Conservation (phyloP, 208 protist genomes). For the Crithidia mellificae region DNA sequence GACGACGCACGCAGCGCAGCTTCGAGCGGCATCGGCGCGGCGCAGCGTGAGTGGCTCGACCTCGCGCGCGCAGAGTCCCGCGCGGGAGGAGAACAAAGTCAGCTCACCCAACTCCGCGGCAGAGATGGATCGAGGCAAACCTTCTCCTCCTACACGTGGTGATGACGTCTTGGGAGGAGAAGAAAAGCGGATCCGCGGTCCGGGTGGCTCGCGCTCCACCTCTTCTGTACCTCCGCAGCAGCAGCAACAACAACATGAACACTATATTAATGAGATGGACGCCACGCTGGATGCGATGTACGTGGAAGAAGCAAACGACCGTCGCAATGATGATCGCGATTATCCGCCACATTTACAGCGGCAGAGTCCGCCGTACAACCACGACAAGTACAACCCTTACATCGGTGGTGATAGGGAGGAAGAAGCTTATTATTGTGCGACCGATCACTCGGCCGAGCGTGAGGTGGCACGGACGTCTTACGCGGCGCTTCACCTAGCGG, state of each 20-base stretch:
- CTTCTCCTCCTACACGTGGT: too few species aligned
- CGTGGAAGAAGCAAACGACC: slow-evolving; percentile 2
- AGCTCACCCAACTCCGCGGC: too few species aligned
- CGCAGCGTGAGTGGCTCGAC: slow-evolving; percentile 1
- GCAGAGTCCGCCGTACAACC: too few species aligned
- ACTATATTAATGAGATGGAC: slow-evolving; percentile 8
- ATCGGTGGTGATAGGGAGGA: background rate
- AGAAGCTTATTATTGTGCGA: background rate
- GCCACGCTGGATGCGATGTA: slow-evolving; percentile 40
- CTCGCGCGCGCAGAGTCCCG: slow-evolving; percentile 5
- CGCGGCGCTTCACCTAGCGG: slow-evolving; percentile 18
- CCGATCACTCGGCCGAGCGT: background rate
- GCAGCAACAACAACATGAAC: background rate
- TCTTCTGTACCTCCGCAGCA: background rate
- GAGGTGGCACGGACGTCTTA: slow-evolving; percentile 12
- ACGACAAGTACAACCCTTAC: background rate
- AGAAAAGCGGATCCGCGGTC: too few species aligned
- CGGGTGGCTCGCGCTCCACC: background rate
- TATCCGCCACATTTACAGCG: too few species aligned
- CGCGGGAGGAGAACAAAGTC: slow-evolving; percentile 1
- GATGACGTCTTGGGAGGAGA: too few species aligned
- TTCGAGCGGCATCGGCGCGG: slow-evolving; percentile 9
- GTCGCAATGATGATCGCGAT: too few species aligned
- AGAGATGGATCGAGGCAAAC: too few species aligned
- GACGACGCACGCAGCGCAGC: slow-evolving; percentile 17